These are phyloP conservation scores for Phytophthora podocarpi DNA, from an alignment of 352 stramenopile genomes.

Conservation along the genomic window DNA sequence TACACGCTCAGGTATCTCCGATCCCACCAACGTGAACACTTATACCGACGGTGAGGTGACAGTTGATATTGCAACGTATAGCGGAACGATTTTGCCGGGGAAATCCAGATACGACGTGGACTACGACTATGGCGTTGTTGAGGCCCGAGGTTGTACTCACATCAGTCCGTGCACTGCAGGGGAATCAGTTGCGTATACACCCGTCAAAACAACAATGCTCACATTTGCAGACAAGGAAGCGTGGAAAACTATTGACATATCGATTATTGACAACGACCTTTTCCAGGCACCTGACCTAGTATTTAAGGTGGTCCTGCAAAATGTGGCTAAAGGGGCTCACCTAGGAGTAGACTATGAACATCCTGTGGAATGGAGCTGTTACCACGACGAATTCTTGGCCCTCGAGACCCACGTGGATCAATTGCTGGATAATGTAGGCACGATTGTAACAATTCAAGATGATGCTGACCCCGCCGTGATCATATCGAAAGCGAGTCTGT, in stretches of 20 bases:
- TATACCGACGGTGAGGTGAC: conserved; percentile 62
- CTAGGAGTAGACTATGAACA: conserved; percentile 69
- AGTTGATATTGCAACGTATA: conserved; percentile 66
- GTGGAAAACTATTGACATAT: conserved; percentile 50
- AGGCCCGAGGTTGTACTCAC: conserved; percentile 58
- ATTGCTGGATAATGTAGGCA: conserved; percentile 62
- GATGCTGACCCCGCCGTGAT: conserved; percentile 67
- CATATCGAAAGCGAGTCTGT: conserved; percentile 68
- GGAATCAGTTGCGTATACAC: conserved; percentile 49
- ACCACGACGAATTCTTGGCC: conserved; percentile 42
- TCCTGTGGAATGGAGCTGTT: conserved; percentile 55
- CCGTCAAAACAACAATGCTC: conserved; percentile 49
- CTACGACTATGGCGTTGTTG: conserved; percentile 65
- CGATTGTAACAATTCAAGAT: conserved; percentile 73
- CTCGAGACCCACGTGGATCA: conserved; percentile 42
- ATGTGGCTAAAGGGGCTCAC: conserved; percentile 56
- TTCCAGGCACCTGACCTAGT: conserved; percentile 67
- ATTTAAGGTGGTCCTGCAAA: conserved; percentile 64
- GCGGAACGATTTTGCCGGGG: conserved; percentile 54
- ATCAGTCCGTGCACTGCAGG: conserved; percentile 66
- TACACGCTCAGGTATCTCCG: conserved; percentile 48
- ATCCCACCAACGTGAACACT: conserved; percentile 57
- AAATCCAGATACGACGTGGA: conserved; percentile 49
- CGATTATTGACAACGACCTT: conserved; percentile 63
- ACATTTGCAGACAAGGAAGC: conserved; percentile 55